Percentiles rank a stretch among this genome's conserved stretches.
Evolutionary conservation across 176 grass and related monocot species (phyloP).

Genomic region (Canna indica): DNA sequence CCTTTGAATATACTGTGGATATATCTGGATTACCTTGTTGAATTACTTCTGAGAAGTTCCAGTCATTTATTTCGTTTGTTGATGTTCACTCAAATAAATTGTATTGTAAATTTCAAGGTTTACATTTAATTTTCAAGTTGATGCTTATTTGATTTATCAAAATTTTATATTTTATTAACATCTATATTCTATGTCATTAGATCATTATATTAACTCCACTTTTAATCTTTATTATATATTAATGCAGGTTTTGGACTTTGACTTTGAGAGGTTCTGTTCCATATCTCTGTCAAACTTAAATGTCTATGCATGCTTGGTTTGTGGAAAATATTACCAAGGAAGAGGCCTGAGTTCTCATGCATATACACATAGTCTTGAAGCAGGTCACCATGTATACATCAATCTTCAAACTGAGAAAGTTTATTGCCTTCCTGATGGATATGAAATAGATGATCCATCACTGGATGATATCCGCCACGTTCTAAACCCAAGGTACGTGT

Average conservation of each 20-base stretch:
- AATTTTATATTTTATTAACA: neutral
- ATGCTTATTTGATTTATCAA: neutral
- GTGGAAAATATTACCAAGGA: conserved; percentile 99
- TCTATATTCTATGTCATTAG: neutral
- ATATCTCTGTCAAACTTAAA: conserved; percentile 98
- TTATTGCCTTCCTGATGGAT: conserved; percentile 96
- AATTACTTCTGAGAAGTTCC: no score
- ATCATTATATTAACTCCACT: neutral
- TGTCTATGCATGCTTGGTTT: conserved; percentile 92
- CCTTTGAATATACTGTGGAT: no score
- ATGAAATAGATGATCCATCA: conserved; percentile 88
- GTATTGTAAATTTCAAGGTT: no score
- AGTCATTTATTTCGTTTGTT: no score
- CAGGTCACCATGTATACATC: conserved; percentile 88
- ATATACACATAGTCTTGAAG: conserved; percentile 97
- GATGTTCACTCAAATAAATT: no score
- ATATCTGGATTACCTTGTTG: no score
- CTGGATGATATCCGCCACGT: conserved; percentile 91
- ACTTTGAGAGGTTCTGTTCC: conserved; percentile 98
- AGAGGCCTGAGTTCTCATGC: conserved; percentile 97
- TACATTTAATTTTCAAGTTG: no score
- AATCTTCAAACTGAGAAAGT: conserved; percentile 97
- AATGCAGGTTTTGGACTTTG: conserved; percentile 93
- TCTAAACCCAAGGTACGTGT: conserved; percentile 74
- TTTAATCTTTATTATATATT: neutral